Evolutionary conservation across 305 asterid species (phyloP), one percentile per base, ranked within the genome.

Genomic region (Fraxinus xanthoxyloides): DNA sequence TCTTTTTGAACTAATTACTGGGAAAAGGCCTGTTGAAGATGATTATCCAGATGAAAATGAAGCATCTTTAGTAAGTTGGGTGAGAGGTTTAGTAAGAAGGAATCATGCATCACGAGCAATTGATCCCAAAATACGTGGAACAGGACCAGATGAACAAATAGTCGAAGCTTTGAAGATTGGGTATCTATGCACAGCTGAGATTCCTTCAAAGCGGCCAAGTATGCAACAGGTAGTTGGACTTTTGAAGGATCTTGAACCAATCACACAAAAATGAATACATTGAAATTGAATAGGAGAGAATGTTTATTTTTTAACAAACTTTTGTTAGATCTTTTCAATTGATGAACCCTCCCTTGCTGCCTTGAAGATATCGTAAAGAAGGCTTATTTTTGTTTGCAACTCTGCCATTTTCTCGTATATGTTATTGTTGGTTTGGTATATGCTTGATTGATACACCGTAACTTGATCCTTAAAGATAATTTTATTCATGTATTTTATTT

Each of bases 201-300:
- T 80, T 79, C 98, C 98, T 48, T 86, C 91, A 0, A 95, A 93
- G 85, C 87, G 99, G 80, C 99, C 99, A 0, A 94, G 93, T 36
- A 94, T 95, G 99, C 99, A 95, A 74, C 99, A 95, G 84, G 97
- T 95, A 1, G 99, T 94, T 77, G 99, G 99, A 69, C 91, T 95
- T 32, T 97, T 95, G 17, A 95, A 95, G 90, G 99, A 95, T 85
- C 90, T 95, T 84, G 95, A 92, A 84, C 91, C 86, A 72, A 83
- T 81, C 78, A 9, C 85, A 54, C 78, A 76, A 81, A 30, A 82
- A 77, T 80, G 82, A 89, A 76, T 78, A 72, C 19, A 46, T 83
- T 59, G 74, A 83, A 30, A 46, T 83, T 59, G 74, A 83, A 30
- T 56, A 23, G 63, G 82, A 56, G 75, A 73, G 19, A 72, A 46